Percentiles rank a stretch among this genome's conserved stretches.
phyloP scores from a whole-genome alignment of 2,329 filamentous ascomycete genomes.

The Tolypocladium amazonense region DNA sequence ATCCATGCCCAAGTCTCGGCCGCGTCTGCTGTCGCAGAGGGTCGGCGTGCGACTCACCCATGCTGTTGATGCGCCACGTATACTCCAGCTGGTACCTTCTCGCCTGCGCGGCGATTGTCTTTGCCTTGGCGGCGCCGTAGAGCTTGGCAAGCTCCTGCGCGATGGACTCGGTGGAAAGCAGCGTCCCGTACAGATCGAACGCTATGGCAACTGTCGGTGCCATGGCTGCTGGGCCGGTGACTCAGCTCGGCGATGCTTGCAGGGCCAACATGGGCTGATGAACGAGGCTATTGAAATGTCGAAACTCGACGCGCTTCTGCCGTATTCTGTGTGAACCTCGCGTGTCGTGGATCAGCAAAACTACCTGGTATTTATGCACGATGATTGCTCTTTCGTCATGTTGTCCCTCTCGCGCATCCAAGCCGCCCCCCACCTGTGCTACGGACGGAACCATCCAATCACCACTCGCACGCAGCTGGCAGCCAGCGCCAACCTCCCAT shows the following conservation, averaged over 20 bases:
- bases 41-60: conserved; percentile 41
- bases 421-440: not conserved
- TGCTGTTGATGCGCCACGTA: conserved; percentile 65
- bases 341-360: not conserved
- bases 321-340: not conserved
- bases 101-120: conserved; percentile 49
- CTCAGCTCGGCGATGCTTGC: not conserved
- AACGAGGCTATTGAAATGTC: no score
- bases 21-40: not conserved
- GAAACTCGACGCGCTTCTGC: not conserved
- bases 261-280: not conserved
- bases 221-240: conserved; percentile 7
- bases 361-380: not conserved
- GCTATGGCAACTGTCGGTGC: conserved; percentile 39
- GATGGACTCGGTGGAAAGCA: conserved; percentile 63
- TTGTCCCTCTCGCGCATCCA: not conserved
- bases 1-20: not conserved
- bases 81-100: conserved; percentile 66
- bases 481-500: not conserved
- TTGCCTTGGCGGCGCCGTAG: conserved; percentile 47
- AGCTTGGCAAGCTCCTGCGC: conserved; percentile 43
- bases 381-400: not conserved
- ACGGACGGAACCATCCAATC: not conserved
- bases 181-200: conserved; percentile 67
- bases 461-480: not conserved